Evolutionary conservation across 2,329 filamentous ascomycete species (phyloP).

Genomic region (Talaromyces piceae): DNA sequence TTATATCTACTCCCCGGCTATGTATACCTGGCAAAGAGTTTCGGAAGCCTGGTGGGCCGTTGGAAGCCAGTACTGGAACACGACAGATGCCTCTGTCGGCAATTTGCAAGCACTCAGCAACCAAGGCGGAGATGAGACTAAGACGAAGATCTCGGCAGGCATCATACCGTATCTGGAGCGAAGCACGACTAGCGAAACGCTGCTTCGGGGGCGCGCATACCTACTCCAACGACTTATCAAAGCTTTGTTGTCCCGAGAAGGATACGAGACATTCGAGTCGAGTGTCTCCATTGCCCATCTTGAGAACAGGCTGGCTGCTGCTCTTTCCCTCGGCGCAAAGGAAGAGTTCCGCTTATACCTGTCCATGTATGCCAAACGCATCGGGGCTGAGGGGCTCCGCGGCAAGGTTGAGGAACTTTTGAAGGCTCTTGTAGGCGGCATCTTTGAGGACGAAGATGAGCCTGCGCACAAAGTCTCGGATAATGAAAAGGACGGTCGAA

Average conservation of each 20-base stretch:
- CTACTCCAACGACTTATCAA: conserved; percentile 89
- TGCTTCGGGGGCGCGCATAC: conserved; percentile 86
- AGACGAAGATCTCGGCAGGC: conserved; percentile 65
- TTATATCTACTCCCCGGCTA: conserved; percentile 74
- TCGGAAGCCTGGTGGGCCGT: conserved; percentile 98
- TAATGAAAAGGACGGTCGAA: conserved; percentile 35
- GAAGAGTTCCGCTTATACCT: conserved; percentile 93
- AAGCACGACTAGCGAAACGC: conserved; percentile 86
- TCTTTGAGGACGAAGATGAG: conserved; percentile 50
- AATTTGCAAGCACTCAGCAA: conserved; percentile 67
- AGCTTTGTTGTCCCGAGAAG: conserved; percentile 75
- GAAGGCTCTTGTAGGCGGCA: conserved; percentile 68
- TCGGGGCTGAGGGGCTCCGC: conserved; percentile 80
- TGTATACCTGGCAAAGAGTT: conserved; percentile 92
- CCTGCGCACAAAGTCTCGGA: conserved; percentile 19
- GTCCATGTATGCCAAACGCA: conserved; percentile 95
- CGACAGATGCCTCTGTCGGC: conserved; percentile 80
- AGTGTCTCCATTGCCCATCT: conserved; percentile 88
- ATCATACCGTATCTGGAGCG: conserved; percentile 90
- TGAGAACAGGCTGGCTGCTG: conserved; percentile 88
- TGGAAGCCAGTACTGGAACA: conserved; percentile 98
- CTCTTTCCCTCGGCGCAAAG: conserved; percentile 71
- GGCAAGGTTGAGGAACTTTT: conserved; percentile 90
- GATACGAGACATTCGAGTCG: conserved; percentile 86
- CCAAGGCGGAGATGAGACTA: conserved; percentile 47